These are phyloP conservation scores for Lipomyces lipofer DNA, from an alignment of 805 yeast genomes.

Conservation along the genomic window DNA sequence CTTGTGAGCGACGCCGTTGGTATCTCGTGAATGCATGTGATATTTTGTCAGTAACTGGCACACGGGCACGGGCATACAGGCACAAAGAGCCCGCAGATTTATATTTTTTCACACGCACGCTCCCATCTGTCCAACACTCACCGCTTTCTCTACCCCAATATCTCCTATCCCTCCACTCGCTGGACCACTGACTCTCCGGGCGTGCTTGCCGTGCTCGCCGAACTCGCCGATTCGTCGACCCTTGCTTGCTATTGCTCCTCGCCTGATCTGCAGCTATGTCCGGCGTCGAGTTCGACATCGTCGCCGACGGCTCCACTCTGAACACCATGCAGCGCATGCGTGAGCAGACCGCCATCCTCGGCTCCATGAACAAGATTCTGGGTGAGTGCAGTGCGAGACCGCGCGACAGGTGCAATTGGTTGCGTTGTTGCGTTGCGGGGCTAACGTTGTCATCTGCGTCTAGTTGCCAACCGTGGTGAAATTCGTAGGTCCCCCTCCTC, in stretches of 20 bases:
- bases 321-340: conserved; percentile 33
- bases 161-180: too few relatives aligned
- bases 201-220: too few relatives aligned
- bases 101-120: too few relatives aligned
- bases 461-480: conserved; percentile 46
- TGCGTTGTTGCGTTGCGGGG: neutral
- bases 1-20: too few relatives aligned
- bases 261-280: conserved; percentile 15
- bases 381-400: conserved; percentile 30
- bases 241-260: neutral
- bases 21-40: too few relatives aligned
- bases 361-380: conserved; percentile 52
- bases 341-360: conserved; percentile 45
- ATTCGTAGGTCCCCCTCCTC: conserved; percentile 38
- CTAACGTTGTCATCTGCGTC: neutral
- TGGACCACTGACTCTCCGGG: too few relatives aligned
- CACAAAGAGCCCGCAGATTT: too few relatives aligned
- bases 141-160: too few relatives aligned
- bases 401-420: neutral
- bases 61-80: too few relatives aligned
- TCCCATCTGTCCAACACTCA: too few relatives aligned
- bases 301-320: conserved; percentile 19
- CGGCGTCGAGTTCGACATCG: conserved; percentile 11
- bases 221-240: too few relatives aligned
- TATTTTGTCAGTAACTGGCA: too few relatives aligned